phyloP scores from a whole-genome alignment of 2,329 filamentous ascomycete genomes.

The Colletotrichum camelliae region DNA sequence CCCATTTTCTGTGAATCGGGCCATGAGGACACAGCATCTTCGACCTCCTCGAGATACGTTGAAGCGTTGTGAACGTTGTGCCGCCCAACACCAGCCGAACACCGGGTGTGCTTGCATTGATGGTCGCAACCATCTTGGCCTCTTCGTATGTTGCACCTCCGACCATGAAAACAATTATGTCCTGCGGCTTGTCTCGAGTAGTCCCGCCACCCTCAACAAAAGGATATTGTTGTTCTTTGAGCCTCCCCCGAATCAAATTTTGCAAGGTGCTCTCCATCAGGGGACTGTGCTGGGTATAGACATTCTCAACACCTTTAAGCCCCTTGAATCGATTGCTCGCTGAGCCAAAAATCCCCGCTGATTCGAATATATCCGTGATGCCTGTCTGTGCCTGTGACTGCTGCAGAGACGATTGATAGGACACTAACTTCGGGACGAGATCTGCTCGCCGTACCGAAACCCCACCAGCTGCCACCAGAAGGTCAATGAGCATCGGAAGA shows the following conservation, averaged over 20 bases:
- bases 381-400: conserved; percentile 76
- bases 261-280: conserved; percentile 86
- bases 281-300: conserved; percentile 97
- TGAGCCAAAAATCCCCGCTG: conserved; percentile 87
- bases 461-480: conserved; percentile 83
- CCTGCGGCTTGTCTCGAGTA: conserved; percentile 94
- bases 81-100: conserved; percentile 89
- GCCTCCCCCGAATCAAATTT: conserved; percentile 88
- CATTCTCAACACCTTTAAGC: conserved; percentile 96
- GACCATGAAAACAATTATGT: conserved; percentile 93
- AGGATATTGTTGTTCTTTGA: conserved; percentile 88
- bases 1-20: conserved; percentile 61
- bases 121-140: conserved; percentile 91
- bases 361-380: conserved; percentile 91
- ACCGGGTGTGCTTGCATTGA: conserved; percentile 90
- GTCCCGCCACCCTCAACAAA: conserved; percentile 89
- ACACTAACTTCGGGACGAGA: conserved; percentile 80
- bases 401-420: conserved; percentile 87
- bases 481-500: conserved; percentile 83
- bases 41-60: conserved; percentile 89
- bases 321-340: conserved; percentile 90
- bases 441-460: conserved; percentile 78
- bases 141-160: conserved; percentile 96
- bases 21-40: conserved; percentile 87
- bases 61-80: conserved; percentile 88